Evolutionary conservation across 2,329 filamentous ascomycete genomes (phyloP), one percentile per base, ranked within the genome.

Genomic region (Sporothrix variecibatus): DNA sequence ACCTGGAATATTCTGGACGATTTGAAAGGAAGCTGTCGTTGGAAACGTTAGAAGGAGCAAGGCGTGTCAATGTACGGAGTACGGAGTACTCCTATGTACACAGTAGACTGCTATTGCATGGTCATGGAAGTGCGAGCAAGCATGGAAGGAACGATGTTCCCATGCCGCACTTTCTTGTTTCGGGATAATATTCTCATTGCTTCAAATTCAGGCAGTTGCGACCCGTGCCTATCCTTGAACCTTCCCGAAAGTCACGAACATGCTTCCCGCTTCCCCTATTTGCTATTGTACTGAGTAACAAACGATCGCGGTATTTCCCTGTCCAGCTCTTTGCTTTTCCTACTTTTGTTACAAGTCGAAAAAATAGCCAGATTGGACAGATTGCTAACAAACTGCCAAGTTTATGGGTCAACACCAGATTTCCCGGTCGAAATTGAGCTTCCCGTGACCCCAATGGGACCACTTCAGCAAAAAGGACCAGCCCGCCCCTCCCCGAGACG

Each of bases 401-500:
- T 38, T 53, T 26, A 64, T 26, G 70, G 40, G 23, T 17, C 70
- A 38, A 11, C 28, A 15, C 8, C 38, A 34, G 56, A 49, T 62
- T 64, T 62, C 56, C 56, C 40, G 70, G 70, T 64, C 28, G 38
- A 64, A 64, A 51, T 64, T 72, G 38, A 20, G 20, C 53, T 38
- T 28, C 38, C 38, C 69, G 20, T 56, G 34, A 31, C 56, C 38
- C 43, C 38, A 51, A 51, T 26, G 28, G 28, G 58, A 60, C 69
- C 51, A 62, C n/a, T 60, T 62, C 51, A 38, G 9, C 28, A 40
- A 49, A 72, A 72, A 34, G 53, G 53, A 60, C 53, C 69, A 71
- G 69, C n/a, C 51, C 69, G 69, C 69, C 69, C 69, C 38, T 46
- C 69, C 69, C 38, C 17, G 49, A 71, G 34, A 71, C 69, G 20